Percentiles rank a stretch among this genome's conserved stretches.
phyloP scores from a whole-genome alignment of 371 early-diverging fungal species.

The Mucor plumbeus region DNA sequence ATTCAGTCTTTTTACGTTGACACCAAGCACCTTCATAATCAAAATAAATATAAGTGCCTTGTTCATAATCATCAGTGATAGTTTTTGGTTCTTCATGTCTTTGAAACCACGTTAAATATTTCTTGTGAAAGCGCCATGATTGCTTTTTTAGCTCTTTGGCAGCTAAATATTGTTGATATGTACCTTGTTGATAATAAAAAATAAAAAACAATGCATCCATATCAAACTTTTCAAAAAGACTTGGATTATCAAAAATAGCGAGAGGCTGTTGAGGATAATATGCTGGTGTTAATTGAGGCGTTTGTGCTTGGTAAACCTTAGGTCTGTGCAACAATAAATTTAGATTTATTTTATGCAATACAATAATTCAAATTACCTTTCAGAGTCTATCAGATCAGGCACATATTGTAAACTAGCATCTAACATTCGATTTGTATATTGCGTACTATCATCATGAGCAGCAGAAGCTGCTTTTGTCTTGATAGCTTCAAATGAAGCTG shows the following conservation, averaged over 20 bases:
- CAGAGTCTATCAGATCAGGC: conserved; percentile 79
- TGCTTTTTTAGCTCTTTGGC: conserved; percentile 96
- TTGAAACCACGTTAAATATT: conserved; percentile 99
- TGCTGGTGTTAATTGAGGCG: conserved; percentile 80
- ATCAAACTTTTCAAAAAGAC: conserved; percentile 90
- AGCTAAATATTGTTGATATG: conserved; percentile 96
- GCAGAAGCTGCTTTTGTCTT: conserved; percentile 58
- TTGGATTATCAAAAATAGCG: conserved; percentile 81
- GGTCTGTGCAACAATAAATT: conserved; percentile 39
- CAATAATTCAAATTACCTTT: conserved; percentile 34
- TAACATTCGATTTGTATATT: conserved; percentile 71
- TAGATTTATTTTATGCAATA: too few relatives aligned
- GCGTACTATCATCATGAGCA: conserved; percentile 30
- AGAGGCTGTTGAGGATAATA: conserved; percentile 92
- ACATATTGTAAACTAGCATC: conserved; percentile 78
- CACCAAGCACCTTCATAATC: conserved; percentile 99
- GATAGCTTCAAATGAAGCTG: conserved; percentile 78
- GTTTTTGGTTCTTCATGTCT: conserved; percentile 97
- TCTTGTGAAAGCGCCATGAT: conserved; percentile 99
- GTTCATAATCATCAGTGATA: conserved; percentile 98
- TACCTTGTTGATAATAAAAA: conserved; percentile 98
- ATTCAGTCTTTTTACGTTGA: conserved; percentile 96
- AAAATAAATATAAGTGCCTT: conserved; percentile 99
- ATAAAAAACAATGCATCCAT: conserved; percentile 98
- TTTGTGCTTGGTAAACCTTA: conserved; percentile 74